Conservation (phyloP, 2,329 filamentous ascomycete genomes). For the Colletotrichum sp. region DNA sequence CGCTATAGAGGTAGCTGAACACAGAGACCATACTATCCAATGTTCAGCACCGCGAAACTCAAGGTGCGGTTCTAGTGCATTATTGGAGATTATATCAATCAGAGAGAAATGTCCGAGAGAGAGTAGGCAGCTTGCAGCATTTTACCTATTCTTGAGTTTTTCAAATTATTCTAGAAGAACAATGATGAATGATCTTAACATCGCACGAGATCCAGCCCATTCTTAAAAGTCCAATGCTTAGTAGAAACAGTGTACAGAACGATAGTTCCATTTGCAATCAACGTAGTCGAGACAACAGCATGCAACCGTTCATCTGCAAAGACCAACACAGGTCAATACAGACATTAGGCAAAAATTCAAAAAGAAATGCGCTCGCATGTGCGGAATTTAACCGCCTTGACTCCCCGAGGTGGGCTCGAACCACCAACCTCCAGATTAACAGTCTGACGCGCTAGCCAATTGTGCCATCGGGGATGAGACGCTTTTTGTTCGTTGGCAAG, state of each 20-base stretch:
- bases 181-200: too few relatives aligned
- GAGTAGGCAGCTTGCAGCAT: neutral
- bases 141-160: neutral
- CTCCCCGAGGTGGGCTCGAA: conserved; percentile 22
- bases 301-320: neutral
- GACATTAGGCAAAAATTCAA: neutral
- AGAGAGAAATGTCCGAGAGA: rapidly evolving
- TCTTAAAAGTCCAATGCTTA: too few relatives aligned
- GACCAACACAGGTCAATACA: neutral
- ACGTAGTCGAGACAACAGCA: rapidly evolving
- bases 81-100: neutral
- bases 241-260: too few relatives aligned
- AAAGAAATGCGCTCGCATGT: neutral
- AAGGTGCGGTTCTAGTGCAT: neutral
- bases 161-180: too few relatives aligned
- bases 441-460: conserved; percentile 23
- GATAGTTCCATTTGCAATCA: too few relatives aligned
- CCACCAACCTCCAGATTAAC: conserved; percentile 23
- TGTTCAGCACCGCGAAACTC: neutral
- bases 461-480: conserved; percentile 21
- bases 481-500: rapidly evolving
- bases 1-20: neutral
- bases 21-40: neutral
- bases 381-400: neutral
- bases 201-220: too few relatives aligned